A percentile compares a stretch with the other conserved stretches of the same genome.
phyloP scores from a whole-genome alignment of 441 rosid genomes.

The Euphorbia celastroides region DNA sequence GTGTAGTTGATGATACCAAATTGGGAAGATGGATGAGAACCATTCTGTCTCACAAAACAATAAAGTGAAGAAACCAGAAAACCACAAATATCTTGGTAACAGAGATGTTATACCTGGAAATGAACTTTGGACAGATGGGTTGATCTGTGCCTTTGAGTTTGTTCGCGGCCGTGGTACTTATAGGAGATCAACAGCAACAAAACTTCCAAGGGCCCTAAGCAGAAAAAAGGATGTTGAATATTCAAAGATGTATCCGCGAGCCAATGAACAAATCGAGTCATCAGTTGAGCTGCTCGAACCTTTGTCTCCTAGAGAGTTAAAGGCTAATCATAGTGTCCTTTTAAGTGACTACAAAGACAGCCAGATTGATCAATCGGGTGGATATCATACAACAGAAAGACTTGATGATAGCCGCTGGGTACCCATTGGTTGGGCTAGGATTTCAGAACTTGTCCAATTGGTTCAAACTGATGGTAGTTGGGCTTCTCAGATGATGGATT shows the following conservation, averaged over 20 bases:
- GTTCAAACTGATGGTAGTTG: constrained; percentile 68
- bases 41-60: constrained; percentile 20
- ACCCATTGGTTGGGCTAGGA: constrained; percentile 91
- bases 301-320: constrained; percentile 16
- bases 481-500: constrained; percentile 45
- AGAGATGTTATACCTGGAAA: constrained; percentile 41
- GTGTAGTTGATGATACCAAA: neutral
- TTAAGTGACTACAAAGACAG: constrained; percentile 32
- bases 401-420: constrained; percentile 68
- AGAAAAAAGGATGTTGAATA: constrained; percentile 22
- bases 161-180: constrained; percentile 30
- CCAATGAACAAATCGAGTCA: constrained; percentile 29
- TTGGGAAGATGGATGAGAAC: constrained; percentile 19
- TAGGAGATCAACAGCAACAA: constrained; percentile 32
- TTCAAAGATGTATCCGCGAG: constrained; percentile 23
- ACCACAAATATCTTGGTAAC: constrained; percentile 14
- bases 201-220: constrained; percentile 24
- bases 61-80: constrained; percentile 30
- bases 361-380: constrained; percentile 31
- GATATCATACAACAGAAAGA: constrained; percentile 31
- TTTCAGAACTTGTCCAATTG: constrained; percentile 59
- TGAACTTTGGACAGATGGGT: constrained; percentile 85
- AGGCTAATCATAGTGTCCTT: constrained; percentile 30
- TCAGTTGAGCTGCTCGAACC: constrained; percentile 25
- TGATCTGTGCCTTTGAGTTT: constrained; percentile 82